Conservation (phyloP, 108 stramenopile species). For the Parmales sp. region DNA sequence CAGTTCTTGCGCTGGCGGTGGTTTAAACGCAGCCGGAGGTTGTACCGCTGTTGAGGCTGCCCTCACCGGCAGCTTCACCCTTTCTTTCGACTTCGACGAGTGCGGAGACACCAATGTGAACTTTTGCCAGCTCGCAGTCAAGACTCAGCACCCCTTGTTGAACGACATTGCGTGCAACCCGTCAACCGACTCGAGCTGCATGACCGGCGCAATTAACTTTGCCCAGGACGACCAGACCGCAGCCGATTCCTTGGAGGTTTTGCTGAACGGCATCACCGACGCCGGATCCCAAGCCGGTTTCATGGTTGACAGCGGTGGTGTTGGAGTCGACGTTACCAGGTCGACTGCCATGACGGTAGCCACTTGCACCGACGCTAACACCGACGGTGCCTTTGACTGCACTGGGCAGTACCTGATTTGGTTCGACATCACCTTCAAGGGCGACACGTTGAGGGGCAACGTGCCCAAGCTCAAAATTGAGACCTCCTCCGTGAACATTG, state of each 20-base stretch:
- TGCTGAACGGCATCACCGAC: neutral
- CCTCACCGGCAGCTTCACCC: constrained; percentile 40
- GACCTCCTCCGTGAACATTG: neutral
- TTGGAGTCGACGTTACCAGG: neutral
- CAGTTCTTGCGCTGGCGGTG: neutral
- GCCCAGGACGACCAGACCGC: neutral
- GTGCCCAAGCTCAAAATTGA: constrained; percentile 37
- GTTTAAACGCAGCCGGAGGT: constrained; percentile 11
- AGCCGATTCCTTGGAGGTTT: neutral
- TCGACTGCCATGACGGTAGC: constrained; percentile 14
- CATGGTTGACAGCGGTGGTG: constrained; percentile 12
- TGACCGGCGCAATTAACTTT: neutral
- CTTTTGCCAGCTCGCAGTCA: constrained; percentile 42
- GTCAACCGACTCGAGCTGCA: neutral
- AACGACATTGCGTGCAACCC: constrained; percentile 38
- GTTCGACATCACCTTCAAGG: constrained; percentile 55
- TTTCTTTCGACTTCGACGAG: constrained; percentile 53
- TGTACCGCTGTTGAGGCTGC: constrained; percentile 36
- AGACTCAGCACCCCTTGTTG: constrained; percentile 24
- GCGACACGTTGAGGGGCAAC: constrained; percentile 49
- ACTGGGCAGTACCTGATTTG: constrained; percentile 42
- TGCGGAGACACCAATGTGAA: constrained; percentile 34
- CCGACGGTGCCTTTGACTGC: neutral
- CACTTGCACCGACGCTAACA: neutral
- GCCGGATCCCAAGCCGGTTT: constrained; percentile 13